Percentiles rank a stretch among this genome's conserved stretches.
These are phyloP conservation scores for Entomortierella chlamydospora DNA, from an alignment of 192 early-diverging fungal genomes.

Conservation along the genomic window DNA sequence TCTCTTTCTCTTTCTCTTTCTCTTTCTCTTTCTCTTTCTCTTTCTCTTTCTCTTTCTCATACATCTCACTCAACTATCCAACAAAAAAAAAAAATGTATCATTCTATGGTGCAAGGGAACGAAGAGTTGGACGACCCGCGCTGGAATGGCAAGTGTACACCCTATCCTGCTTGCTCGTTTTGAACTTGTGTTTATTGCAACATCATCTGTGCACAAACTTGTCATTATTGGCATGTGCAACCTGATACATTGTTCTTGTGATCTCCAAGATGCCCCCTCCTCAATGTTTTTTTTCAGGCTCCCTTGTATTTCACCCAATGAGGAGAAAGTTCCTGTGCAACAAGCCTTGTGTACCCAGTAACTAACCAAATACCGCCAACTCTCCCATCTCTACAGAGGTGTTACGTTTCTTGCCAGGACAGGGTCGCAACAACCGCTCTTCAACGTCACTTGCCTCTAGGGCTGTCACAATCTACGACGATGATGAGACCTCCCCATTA, in stretches of 20 bases:
- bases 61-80: not conserved
- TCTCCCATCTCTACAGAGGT: too few relatives aligned
- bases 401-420: constrained; percentile 38
- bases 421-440: constrained; percentile 43
- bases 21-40: not conserved
- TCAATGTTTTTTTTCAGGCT: too few relatives aligned
- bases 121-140: constrained; percentile 46
- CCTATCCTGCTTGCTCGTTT: not conserved
- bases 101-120: constrained; percentile 55
- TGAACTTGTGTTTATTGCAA: not conserved
- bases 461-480: constrained; percentile 53
- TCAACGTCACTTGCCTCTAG: constrained; percentile 50
- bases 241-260: too few relatives aligned
- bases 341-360: too few relatives aligned
- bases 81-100: constrained; percentile 24
- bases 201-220: not conserved
- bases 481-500: constrained; percentile 42
- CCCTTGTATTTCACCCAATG: too few relatives aligned
- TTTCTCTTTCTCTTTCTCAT: not conserved
- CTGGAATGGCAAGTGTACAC: constrained; percentile 38
- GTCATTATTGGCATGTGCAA: not conserved
- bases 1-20: too few relatives aligned
- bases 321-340: too few relatives aligned
- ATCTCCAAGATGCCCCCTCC: too few relatives aligned
- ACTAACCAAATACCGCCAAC: too few relatives aligned